phyloP scores from a whole-genome alignment of 2,329 filamentous ascomycete species.

The Pyrenophora seminiperda region DNA sequence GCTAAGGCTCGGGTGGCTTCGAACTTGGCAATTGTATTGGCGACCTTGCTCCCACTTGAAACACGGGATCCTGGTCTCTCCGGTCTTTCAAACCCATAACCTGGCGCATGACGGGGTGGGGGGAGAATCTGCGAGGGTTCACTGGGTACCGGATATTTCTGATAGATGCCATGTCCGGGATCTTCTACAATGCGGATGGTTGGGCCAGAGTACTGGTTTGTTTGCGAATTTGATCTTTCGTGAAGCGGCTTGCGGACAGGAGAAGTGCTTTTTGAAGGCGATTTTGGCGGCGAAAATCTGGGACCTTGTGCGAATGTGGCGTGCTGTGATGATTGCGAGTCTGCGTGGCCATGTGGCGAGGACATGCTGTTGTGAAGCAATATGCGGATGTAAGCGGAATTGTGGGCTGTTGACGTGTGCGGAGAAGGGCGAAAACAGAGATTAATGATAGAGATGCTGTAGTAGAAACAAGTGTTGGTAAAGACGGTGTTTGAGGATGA shows the following conservation, averaged over 20 bases:
- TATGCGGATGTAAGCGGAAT: slow-evolving; percentile 9
- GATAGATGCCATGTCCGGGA: slow-evolving; percentile 43
- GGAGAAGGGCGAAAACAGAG: slow-evolving; percentile 31
- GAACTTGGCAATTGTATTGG: slow-evolving; percentile 48
- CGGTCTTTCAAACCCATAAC: slow-evolving; percentile 48
- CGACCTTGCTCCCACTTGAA: slow-evolving; percentile 46
- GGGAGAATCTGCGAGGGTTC: slow-evolving; percentile 48
- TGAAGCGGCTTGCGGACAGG: slow-evolving; percentile 45
- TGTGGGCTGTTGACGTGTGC: slow-evolving; percentile 28
- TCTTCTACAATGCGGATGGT: slow-evolving; percentile 51
- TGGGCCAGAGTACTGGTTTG: slow-evolving; percentile 45
- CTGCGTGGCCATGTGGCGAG: slow-evolving; percentile 30
- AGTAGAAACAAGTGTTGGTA: slow-evolving; percentile 22
- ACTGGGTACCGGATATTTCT: slow-evolving; percentile 48
- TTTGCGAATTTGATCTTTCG: slow-evolving; percentile 46
- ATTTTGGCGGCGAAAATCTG: slow-evolving; percentile 39
- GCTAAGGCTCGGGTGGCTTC: slow-evolving; percentile 42
- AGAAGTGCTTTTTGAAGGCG: slow-evolving; percentile 35
- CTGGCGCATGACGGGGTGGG: slow-evolving; percentile 46
- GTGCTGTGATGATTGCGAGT: slow-evolving; percentile 32
- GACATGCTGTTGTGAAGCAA: slow-evolving; percentile 36
- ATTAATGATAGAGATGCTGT: slow-evolving; percentile 38
- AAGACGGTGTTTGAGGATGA: slow-evolving; percentile 28
- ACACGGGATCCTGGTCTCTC: slow-evolving; percentile 46
- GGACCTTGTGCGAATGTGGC: slow-evolving; percentile 39